These are phyloP conservation scores for Fagus crenata DNA, from an alignment of 306 rosid genomes.

Conservation along the genomic window DNA sequence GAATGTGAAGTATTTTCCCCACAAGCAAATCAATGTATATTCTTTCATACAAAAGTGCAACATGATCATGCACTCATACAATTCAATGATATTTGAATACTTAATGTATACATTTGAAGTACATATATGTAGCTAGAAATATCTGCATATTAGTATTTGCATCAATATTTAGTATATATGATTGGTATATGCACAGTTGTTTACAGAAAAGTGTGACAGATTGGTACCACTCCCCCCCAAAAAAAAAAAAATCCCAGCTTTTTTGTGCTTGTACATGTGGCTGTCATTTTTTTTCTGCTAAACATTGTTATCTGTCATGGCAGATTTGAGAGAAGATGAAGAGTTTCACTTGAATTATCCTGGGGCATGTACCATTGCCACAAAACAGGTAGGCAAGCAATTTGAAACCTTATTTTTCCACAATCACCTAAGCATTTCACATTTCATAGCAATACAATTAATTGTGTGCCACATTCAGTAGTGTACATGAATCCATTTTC, in stretches of 20 bases:
- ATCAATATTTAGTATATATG: neutral
- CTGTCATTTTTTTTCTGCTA: neutral
- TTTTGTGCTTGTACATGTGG: neutral
- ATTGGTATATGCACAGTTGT: neutral
- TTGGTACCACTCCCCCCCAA: too few species aligned
- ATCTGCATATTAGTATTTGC: too few species aligned
- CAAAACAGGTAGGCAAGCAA: conserved; percentile 34
- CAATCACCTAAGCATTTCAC: neutral
- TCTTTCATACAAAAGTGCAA: too few species aligned
- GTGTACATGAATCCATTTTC: neutral
- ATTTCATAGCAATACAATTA: neutral
- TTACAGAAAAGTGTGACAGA: too few species aligned
- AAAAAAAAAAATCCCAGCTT: too few species aligned
- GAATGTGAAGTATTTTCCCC: too few species aligned
- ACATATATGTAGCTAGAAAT: too few species aligned
- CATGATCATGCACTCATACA: too few species aligned
- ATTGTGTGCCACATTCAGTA: neutral
- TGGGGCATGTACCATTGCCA: conserved; percentile 46
- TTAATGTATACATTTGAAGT: too few species aligned
- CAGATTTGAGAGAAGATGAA: conserved; percentile 47
- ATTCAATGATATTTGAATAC: too few species aligned
- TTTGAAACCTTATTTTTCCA: conserved; percentile 1
- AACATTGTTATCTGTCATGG: conserved; percentile 4
- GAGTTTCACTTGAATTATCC: conserved; percentile 42
- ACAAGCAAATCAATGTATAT: too few species aligned